A percentile compares a stretch with the other conserved stretches of the same genome.
Evolutionary conservation across 768 basidiomycete genomes (phyloP).

Genomic region (Cyclocybe cylindracea): DNA sequence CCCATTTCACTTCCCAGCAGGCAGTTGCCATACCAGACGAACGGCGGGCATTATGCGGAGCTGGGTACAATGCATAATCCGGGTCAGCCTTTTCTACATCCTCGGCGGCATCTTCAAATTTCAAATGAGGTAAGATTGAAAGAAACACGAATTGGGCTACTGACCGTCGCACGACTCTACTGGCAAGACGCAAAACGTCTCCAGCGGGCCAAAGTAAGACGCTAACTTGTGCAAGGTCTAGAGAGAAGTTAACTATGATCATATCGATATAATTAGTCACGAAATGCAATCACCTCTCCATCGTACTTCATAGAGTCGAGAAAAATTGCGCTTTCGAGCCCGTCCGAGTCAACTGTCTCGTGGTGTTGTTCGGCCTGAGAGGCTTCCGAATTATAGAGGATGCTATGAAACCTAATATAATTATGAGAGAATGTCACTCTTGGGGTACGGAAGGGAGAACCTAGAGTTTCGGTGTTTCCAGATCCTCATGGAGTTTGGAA

Average conservation of each 20-base stretch:
- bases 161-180: slow-evolving; percentile 1
- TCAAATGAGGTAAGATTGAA: neutral
- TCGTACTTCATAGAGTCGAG: slow-evolving; percentile 62
- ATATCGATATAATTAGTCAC: neutral
- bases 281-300: slow-evolving; percentile 43
- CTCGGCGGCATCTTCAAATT: neutral
- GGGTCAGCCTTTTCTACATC: neutral
- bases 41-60: slow-evolving; percentile 60
- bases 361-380: slow-evolving; percentile 37
- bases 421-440: neutral
- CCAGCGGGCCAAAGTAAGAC: slow-evolving; percentile 64
- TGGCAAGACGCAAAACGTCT: slow-evolving; percentile 46
- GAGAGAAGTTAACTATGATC: neutral
- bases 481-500: slow-evolving; percentile 63
- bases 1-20: slow-evolving; percentile 82
- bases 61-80: slow-evolving; percentile 30
- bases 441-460: slow-evolving; percentile 28
- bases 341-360: slow-evolving; percentile 12
- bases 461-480: slow-evolving; percentile 53
- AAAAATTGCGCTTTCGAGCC: slow-evolving; percentile 37
- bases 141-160: neutral
- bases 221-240: slow-evolving; percentile 56
- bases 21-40: slow-evolving; percentile 53
- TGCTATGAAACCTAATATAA: slow-evolving; percentile 35
- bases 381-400: slow-evolving; percentile 61